Conservation (phyloP, 495 filamentous ascomycete genomes). For the Podospora conica region DNA sequence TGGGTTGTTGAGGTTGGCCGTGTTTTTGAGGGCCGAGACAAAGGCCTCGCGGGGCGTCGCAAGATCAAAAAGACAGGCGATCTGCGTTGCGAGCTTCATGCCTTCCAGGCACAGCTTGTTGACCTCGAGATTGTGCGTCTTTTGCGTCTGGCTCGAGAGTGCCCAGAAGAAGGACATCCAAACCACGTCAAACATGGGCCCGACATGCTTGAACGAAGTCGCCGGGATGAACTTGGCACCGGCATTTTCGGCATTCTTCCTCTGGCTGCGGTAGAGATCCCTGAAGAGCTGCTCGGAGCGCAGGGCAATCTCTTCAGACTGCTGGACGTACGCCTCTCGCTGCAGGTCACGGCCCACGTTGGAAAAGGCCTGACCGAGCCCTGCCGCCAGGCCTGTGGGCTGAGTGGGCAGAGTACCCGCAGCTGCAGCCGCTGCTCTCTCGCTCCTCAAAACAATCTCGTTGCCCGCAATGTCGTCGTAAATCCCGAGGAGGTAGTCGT, state of each 20-base stretch:
- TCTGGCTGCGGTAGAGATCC: constrained; percentile 78
- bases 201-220: constrained; percentile 87
- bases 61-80: constrained; percentile 89
- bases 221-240: constrained; percentile 80
- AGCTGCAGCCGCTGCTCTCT: constrained; percentile 79
- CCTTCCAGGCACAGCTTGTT: constrained; percentile 91
- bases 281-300: constrained; percentile 75
- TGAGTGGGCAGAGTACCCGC: constrained; percentile 54
- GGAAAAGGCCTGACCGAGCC: constrained; percentile 82
- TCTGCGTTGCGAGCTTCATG: constrained; percentile 83
- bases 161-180: constrained; percentile 99
- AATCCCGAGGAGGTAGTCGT: constrained; percentile 84
- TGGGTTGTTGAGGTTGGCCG: constrained; percentile 91
- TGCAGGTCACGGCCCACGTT: constrained; percentile 88
- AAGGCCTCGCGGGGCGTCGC: constrained; percentile 89
- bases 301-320: constrained; percentile 80
- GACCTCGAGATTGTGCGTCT: constrained; percentile 82
- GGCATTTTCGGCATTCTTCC: constrained; percentile 63
- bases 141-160: constrained; percentile 83
- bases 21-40: constrained; percentile 85
- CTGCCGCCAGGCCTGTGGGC: constrained; percentile 66
- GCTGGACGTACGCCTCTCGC: constrained; percentile 86
- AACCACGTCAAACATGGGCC: constrained; percentile 97
- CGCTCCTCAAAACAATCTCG: constrained; percentile 91
- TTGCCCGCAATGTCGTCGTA: constrained; percentile 87